These are phyloP conservation scores for Pichia manshurica DNA, from an alignment of 805 yeast species.

Conservation along the genomic window DNA sequence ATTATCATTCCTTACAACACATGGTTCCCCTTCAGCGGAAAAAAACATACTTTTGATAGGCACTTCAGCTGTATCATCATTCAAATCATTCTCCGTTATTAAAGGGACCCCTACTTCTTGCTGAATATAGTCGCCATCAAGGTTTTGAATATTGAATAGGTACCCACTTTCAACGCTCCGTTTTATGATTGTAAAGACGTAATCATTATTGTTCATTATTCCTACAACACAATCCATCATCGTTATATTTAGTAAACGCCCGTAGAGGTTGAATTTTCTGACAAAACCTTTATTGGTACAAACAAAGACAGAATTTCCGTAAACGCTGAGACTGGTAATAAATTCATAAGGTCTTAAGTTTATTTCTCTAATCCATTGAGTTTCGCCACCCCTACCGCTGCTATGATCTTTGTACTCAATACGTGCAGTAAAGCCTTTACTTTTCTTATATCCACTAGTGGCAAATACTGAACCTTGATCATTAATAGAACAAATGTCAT, in stretches of 20 bases:
- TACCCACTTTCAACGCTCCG: slow-evolving; percentile 13
- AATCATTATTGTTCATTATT: slow-evolving; percentile 54
- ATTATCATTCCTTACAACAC: slow-evolving; percentile 75
- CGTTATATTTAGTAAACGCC: slow-evolving; percentile 65
- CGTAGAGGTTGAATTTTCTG: slow-evolving; percentile 64
- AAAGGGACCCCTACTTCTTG: slow-evolving; percentile 44
- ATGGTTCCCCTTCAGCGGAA: slow-evolving; percentile 86
- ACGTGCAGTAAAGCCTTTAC: slow-evolving; percentile 23
- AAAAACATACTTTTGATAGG: slow-evolving; percentile 67
- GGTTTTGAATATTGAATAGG: slow-evolving; percentile 31
- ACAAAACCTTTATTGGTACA: slow-evolving; percentile 76
- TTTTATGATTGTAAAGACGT: slow-evolving; percentile 44
- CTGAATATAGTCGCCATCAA: slow-evolving; percentile 34
- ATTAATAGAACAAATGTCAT: slow-evolving; percentile 71
- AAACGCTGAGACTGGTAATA: slow-evolving; percentile 65
- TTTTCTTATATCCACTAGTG: slow-evolving; percentile 29
- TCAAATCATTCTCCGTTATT: slow-evolving; percentile 4
- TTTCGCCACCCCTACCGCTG: slow-evolving; percentile 65
- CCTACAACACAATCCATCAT: slow-evolving; percentile 70
- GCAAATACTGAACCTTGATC: slow-evolving; percentile 63
- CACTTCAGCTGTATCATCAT: slow-evolving; percentile 10
- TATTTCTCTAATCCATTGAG: slow-evolving; percentile 58
- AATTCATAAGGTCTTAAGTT: slow-evolving; percentile 41
- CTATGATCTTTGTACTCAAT: slow-evolving; percentile 69
- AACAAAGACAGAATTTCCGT: slow-evolving; percentile 52